phyloP scores from a whole-genome alignment of 2,329 filamentous ascomycete genomes.

The Sporothrix schenckii region DNA sequence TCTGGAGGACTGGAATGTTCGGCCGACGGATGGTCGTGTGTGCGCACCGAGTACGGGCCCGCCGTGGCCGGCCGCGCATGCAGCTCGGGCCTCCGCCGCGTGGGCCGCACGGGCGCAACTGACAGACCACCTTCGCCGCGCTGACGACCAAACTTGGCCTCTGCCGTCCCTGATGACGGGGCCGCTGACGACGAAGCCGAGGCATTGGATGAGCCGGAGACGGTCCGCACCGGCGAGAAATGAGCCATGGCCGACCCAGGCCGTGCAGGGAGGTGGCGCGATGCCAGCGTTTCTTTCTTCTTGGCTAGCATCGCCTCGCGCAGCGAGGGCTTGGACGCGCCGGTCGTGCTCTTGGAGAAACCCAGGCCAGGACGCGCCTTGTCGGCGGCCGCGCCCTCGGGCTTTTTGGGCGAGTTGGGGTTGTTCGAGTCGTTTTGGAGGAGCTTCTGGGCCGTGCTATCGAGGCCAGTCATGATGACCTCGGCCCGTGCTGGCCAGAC shows the following conservation, averaged over 20 bases:
- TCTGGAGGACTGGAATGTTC: conserved; percentile 54
- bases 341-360: conserved; percentile 65
- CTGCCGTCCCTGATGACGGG: neutral
- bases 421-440: conserved; percentile 84
- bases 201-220: conserved; percentile 45
- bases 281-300: conserved; percentile 64
- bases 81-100: conserved; percentile 61
- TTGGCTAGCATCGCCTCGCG: conserved; percentile 84
- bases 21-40: conserved; percentile 49
- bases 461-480: conserved; percentile 72
- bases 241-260: conserved; percentile 67
- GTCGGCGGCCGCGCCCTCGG: conserved; percentile 42
- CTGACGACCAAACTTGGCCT: conserved; percentile 42
- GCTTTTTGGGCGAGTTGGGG: conserved; percentile 66
- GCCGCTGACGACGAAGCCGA: conserved; percentile 40
- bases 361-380: conserved; percentile 59
- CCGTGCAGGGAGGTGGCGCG: conserved; percentile 57
- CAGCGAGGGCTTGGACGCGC: conserved; percentile 65
- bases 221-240: conserved; percentile 56
- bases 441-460: conserved; percentile 74
- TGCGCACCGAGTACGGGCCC: conserved; percentile 65
- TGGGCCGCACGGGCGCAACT: conserved; percentile 64
- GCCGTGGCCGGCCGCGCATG: conserved; percentile 64
- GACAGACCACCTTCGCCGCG: conserved; percentile 59
- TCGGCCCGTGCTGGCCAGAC: conserved; percentile 80